Evolutionary conservation across 352 stramenopile genomes (phyloP), one percentile per base, ranked within the genome.

Genomic region (Thraustochytrium striatum): DNA sequence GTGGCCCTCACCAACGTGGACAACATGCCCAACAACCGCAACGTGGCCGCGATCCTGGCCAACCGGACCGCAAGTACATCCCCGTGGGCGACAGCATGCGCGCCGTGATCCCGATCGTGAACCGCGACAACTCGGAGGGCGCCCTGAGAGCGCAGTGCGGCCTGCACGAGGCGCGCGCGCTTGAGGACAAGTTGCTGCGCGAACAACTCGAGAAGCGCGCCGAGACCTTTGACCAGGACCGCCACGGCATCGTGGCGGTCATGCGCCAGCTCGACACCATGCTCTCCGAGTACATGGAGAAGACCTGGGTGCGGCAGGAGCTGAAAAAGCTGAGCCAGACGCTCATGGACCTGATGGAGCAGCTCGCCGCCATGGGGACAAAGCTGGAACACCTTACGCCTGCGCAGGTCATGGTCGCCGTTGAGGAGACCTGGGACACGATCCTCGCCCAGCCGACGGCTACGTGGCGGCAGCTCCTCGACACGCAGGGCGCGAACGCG

Each of bases 1-100:
- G 39, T 73, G 11, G 62, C 44, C 13, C 35, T 73, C 9, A 73
- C 62, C 41, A 73, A 36, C 21, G 62, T 73, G 19, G 62, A 73
- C 62, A 13, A 36, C 11, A 21, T 30, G 25, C 21, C 21, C 30
- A 36, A 7, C 21, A 36, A 73, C 13, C 13, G 28, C 13, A 32
- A 73, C 35, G n/a, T 73, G 13, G 28, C 13, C 13, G 39, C 32
- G 28, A 13, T 28, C 19, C 21, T 73, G 13, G 62, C 47, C 47
- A 73, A n/a, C 47, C n/a, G 8, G 25, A 69, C 32, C 8, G 25
- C 0, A 16, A 19, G 8, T 13, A 30, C 32, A 32, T 73, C 13
- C 62, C 62, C 8, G 11, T 36, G 13, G 62, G 62, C 28, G 47
- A 35, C 9, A 1, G 8, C 1, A 32, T 73, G 11, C 7, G 8